These are phyloP conservation scores for Taphrina populina DNA, from an alignment of 1,139 yeast species.

Conservation along the genomic window DNA sequence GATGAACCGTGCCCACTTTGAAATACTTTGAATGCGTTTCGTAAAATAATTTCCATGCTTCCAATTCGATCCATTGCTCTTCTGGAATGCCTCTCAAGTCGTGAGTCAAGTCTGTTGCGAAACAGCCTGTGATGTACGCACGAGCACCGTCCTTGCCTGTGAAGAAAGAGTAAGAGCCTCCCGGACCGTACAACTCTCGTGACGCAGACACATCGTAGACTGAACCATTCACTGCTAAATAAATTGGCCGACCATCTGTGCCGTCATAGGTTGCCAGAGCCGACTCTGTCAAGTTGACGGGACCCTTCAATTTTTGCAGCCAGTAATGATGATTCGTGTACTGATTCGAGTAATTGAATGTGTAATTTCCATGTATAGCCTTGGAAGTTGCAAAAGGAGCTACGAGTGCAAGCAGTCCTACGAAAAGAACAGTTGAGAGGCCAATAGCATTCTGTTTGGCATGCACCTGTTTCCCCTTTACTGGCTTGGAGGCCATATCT, in stretches of 20 bases:
- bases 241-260: constrained; percentile 55
- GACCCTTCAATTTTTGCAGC: constrained; percentile 34
- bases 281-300: constrained; percentile 49
- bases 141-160: constrained; percentile 72
- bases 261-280: constrained; percentile 61
- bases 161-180: constrained; percentile 61
- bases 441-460: background rate
- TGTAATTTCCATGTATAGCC: constrained; percentile 5
- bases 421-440: background rate
- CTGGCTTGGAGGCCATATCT: background rate
- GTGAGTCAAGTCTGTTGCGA: constrained; percentile 57
- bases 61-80: constrained; percentile 43
- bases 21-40: constrained; percentile 25
- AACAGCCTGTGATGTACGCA: constrained; percentile 76
- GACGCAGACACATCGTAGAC: constrained; percentile 67
- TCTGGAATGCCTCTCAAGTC: constrained; percentile 63
- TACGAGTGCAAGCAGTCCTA: constrained; percentile 1
- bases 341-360: constrained; percentile 8
- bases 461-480: background rate
- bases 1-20: constrained; percentile 28
- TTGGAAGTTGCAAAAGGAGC: constrained; percentile 4
- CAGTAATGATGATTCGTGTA: constrained; percentile 17
- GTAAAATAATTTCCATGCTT: constrained; percentile 58
- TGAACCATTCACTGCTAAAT: constrained; percentile 63
- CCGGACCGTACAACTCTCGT: constrained; percentile 62